phyloP scores from a whole-genome alignment of 192 early-diverging fungal species.

The Umbelopsis vinacea region DNA sequence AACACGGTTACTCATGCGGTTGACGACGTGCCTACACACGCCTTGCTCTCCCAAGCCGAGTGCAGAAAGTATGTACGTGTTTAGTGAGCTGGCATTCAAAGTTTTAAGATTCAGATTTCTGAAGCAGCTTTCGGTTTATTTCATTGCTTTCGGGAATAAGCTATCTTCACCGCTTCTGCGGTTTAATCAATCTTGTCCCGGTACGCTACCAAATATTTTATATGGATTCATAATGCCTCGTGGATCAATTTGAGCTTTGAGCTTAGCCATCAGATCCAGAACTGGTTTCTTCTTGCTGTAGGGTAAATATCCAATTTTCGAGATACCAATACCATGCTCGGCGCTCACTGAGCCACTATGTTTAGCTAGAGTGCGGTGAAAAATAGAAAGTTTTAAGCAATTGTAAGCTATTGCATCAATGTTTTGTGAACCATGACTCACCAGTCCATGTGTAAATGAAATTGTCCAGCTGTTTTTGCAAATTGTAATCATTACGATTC shows the following conservation, averaged over 20 bases:
- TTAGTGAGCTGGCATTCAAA: too few relatives aligned
- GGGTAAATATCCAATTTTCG: conserved; percentile 61
- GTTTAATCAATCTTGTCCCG: neutral
- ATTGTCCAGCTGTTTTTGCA: conserved; percentile 80
- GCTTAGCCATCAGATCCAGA: conserved; percentile 70
- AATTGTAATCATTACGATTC: conserved; percentile 58
- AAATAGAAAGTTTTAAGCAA: too few relatives aligned
- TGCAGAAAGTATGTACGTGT: too few relatives aligned
- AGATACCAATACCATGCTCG: conserved; percentile 85
- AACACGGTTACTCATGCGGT: neutral
- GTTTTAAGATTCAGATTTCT: too few relatives aligned
- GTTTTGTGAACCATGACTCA: conserved; percentile 23
- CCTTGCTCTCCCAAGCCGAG: too few relatives aligned
- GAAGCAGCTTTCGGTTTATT: neutral
- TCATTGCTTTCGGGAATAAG: neutral
- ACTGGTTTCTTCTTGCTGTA: conserved; percentile 73
- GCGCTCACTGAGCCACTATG: conserved; percentile 77
- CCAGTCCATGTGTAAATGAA: conserved; percentile 90
- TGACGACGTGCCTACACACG: neutral
- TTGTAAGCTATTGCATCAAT: too few relatives aligned
- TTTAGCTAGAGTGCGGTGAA: conserved; percentile 26
- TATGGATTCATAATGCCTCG: conserved; percentile 83
- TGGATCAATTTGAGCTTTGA: conserved; percentile 83
- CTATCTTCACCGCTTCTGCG: neutral
- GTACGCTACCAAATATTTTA: conserved; percentile 44